Conservation (phyloP, 306 rosid genomes). For the Herpetospermum pedunculosum region DNA sequence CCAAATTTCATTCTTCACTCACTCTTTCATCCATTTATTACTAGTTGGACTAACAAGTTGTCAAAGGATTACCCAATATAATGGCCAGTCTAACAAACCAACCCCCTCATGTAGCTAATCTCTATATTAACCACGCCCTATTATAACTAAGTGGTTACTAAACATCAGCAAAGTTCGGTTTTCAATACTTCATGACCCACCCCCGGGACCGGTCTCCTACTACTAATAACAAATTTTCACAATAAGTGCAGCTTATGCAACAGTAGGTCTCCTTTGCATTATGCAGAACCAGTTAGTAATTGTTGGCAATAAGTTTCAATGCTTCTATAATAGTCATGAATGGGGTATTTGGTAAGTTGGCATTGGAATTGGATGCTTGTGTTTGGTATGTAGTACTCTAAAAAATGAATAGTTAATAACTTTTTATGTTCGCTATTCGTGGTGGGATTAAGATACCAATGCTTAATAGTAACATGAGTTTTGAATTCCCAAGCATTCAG, state of each 20-base stretch:
- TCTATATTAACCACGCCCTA: background rate
- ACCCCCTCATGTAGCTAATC: background rate
- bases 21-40: background rate
- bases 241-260: background rate
- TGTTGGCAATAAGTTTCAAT: background rate
- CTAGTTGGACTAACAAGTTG: background rate
- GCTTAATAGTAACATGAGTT: background rate
- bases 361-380: background rate
- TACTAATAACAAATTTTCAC: background rate
- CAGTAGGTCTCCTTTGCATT: background rate
- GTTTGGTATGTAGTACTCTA: background rate
- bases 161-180: background rate
- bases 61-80: background rate
- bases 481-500: background rate
- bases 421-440: background rate
- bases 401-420: background rate
- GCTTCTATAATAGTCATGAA: background rate
- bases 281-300: background rate
- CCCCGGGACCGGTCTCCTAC: background rate
- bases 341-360: background rate
- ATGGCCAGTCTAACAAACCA: background rate
- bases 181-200: background rate
- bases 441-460: background rate
- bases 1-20: background rate
- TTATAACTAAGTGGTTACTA: background rate